Base-by-base conservation (phyloP, 352 stramenopile species). In the Phytophthora pseudosyringae region DNA sequence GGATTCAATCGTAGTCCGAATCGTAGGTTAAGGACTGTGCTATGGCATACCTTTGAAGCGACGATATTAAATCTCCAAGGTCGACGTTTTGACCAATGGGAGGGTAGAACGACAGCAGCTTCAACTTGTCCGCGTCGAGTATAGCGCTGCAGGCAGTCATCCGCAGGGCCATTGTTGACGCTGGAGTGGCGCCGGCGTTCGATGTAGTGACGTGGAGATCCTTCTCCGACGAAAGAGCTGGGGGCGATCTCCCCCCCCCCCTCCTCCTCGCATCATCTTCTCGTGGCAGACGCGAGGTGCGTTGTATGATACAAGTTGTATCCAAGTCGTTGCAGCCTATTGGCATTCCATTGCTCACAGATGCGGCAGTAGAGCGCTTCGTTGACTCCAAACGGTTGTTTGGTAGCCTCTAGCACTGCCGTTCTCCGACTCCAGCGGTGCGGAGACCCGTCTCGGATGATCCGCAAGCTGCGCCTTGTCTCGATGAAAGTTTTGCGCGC, bases 181-280 rank as follows among this genome's bases (percentile, higher is more conserved):
- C 12, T 57, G 56, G 45, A 32, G 25, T 31, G 29, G 1, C 2
- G 33, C 3, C 11, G 6, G 13, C n/a, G 53, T 64, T 69, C 53
- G 10, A 69, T 43, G 40, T 31, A 61, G 32, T 60, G 59, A 12
- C 59, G 59, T 61, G 59, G 59, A 55, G 59, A 67, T 67, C 49
- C 40, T 48, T 32, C n/a, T 48, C 9, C 40, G 33, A 26, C 25
- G 9, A 29, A 9, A 32, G 18, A 39, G 41, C 41, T 13, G 13
- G 7, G 49, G 28, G 16, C 7, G 16, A n/a, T 64, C 39, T 64
- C 36, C 18, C 9, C 5, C n/a, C n/a, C n/a, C n/a, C n/a, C n/a
- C n/a, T n/a, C n/a, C 8, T 48, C 36, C 35, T 67, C 16, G 32
- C 32, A 50, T 49, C 41, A 67, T 61, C 50, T 49, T 32, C 16